phyloP scores from a whole-genome alignment of 1,284 basidiomycete species.

The Pterulicium gracile region DNA sequence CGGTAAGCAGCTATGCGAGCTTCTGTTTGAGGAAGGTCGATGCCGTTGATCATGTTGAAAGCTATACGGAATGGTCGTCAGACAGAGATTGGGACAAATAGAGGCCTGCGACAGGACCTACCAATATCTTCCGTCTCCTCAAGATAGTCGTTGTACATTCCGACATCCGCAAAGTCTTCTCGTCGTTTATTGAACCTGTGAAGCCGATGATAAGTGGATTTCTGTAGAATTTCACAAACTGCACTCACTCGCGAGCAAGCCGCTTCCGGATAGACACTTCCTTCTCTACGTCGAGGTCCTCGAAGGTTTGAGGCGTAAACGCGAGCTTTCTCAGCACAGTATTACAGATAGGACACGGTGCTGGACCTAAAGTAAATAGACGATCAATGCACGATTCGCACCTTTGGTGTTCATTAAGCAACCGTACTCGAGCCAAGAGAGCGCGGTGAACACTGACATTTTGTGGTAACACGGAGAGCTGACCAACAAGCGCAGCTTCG shows the following conservation, averaged over 20 bases:
- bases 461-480: constrained; percentile 93
- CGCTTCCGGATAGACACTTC: constrained; percentile 85
- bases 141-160: constrained; percentile 92
- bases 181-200: constrained; percentile 84
- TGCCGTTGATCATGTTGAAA: constrained; percentile 92
- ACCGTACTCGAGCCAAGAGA: background rate
- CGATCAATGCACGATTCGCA: constrained; percentile 98
- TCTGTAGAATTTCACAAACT: no score
- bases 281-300: constrained; percentile 93
- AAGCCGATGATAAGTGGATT: constrained; percentile 1
- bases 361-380: constrained; percentile 91
- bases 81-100: no score
- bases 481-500: constrained; percentile 87
- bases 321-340: constrained; percentile 88
- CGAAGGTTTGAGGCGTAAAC: constrained; percentile 95
- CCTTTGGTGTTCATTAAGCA: constrained; percentile 36
- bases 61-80: constrained; percentile 33
- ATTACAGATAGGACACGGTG: constrained; percentile 90
- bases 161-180: constrained; percentile 80
- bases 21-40: constrained; percentile 82
- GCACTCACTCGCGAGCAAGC: constrained; percentile 69
- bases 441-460: constrained; percentile 60
- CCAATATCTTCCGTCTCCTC: constrained; percentile 95
- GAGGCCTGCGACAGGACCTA: no score
- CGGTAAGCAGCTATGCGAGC: constrained; percentile 73